Percentiles rank a stretch among this genome's conserved stretches.
Evolutionary conservation across 2,329 filamentous ascomycete species (phyloP).

Genomic region (Aureobasidium sp.): DNA sequence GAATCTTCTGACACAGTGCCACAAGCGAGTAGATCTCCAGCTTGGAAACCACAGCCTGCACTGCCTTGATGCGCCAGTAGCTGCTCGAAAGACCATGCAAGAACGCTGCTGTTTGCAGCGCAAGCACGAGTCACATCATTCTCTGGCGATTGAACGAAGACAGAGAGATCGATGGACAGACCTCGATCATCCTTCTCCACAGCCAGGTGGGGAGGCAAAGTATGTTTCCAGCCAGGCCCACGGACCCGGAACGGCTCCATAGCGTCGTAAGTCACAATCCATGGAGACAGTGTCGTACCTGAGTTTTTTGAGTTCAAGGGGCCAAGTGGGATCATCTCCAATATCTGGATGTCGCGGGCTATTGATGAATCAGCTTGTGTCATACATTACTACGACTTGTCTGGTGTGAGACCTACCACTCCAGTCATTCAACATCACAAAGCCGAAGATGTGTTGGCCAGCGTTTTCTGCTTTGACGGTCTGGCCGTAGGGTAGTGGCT

Average conservation of each 20-base stretch:
- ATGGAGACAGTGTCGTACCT: conserved; percentile 53
- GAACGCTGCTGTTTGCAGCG: conserved; percentile 30
- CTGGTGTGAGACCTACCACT: conserved; percentile 31
- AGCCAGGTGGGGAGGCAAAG: conserved; percentile 26
- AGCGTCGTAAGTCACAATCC: conserved; percentile 56
- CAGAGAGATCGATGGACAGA: conserved; percentile 28
- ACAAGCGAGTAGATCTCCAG: conserved; percentile 39
- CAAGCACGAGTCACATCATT: conserved; percentile 20
- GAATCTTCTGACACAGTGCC: conserved; percentile 38
- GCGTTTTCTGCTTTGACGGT: conserved; percentile 36
- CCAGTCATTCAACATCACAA: conserved; percentile 60
- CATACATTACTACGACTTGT: background rate
- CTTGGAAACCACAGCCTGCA: conserved; percentile 36
- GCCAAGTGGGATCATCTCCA: conserved; percentile 56
- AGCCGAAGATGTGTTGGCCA: conserved; percentile 53
- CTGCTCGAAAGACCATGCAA: conserved; percentile 43
- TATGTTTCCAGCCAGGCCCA: conserved; percentile 21
- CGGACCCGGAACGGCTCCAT: conserved; percentile 34
- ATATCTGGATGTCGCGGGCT: conserved; percentile 54
- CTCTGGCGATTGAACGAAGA: conserved; percentile 21
- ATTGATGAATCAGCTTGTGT: conserved; percentile 17
- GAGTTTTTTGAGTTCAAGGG: conserved; percentile 58
- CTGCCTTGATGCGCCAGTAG: conserved; percentile 39
- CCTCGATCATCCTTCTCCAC: conserved; percentile 20
- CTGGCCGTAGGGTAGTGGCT: conserved; percentile 34